Evolutionary conservation across 331 rosid species (phyloP).

Genomic region (Saraca asoca): DNA sequence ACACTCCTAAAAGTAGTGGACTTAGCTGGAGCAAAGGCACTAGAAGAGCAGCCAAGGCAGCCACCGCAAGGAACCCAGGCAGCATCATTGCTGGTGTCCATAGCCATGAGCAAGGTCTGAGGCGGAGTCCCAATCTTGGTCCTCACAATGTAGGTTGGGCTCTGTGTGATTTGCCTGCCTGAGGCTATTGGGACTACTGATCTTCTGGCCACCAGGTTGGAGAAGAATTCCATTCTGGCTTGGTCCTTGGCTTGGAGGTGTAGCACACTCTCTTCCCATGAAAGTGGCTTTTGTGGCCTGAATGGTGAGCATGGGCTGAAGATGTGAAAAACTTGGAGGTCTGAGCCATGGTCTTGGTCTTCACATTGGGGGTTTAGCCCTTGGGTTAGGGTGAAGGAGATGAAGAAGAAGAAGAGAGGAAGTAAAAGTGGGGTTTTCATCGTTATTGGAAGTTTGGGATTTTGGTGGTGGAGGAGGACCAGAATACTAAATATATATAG

Average conservation of each 20-base stretch:
- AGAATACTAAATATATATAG: conserved; percentile 23
- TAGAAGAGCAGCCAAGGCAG: conserved; percentile 71
- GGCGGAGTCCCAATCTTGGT: conserved; percentile 79
- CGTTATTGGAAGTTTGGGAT: background rate
- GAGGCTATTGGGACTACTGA: conserved; percentile 84
- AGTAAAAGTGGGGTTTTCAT: conserved; percentile 45
- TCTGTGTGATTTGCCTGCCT: conserved; percentile 75
- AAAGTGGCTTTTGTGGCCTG: conserved; percentile 52
- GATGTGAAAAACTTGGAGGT: conserved; percentile 67
- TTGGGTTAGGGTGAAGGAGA: conserved; percentile 33
- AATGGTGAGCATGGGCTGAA: conserved; percentile 77
- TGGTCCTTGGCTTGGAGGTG: conserved; percentile 62
- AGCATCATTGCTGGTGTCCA: conserved; percentile 85
- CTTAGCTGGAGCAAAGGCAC: conserved; percentile 48
- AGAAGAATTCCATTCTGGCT: conserved; percentile 57
- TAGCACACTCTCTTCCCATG: conserved; percentile 78
- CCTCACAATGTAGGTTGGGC: conserved; percentile 76
- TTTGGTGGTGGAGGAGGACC: conserved; percentile 5
- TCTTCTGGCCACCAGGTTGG: conserved; percentile 53
- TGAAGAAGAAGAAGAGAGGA: conserved; percentile 34
- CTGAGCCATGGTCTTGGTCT: conserved; percentile 51
- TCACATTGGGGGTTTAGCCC: conserved; percentile 52
- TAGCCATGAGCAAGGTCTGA: conserved; percentile 76
- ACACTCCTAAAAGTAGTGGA: conserved; percentile 56
- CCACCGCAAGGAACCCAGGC: conserved; percentile 89